phyloP scores from a whole-genome alignment of 176 grass and related monocot species.

The Luzula sylvatica region DNA sequence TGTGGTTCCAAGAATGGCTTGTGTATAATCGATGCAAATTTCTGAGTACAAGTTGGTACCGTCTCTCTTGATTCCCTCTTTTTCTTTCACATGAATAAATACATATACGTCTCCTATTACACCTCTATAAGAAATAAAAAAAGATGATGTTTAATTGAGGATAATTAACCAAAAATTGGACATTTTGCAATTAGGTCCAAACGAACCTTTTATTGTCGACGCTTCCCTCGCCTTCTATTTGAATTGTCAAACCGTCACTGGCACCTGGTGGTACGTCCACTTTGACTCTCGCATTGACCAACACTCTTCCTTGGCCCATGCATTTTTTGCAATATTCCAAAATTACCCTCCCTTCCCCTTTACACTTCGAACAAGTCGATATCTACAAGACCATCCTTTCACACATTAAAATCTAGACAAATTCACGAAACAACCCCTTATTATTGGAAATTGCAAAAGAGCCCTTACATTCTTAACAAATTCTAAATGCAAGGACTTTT shows the following conservation, averaged over 20 bases:
- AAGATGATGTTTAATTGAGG: too few relatives aligned
- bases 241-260: slow-evolving; percentile 56
- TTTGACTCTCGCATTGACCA: slow-evolving; percentile 32
- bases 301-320: slow-evolving; percentile 50
- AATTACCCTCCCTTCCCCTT: slow-evolving; percentile 57
- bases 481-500: background rate
- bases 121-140: slow-evolving; percentile 29
- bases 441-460: too few relatives aligned
- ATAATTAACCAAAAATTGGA: too few relatives aligned
- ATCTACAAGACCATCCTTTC: slow-evolving; percentile 33
- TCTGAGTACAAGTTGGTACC: slow-evolving; percentile 62
- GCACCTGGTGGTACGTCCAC: slow-evolving; percentile 80
- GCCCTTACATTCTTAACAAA: too few relatives aligned
- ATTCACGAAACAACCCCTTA: too few relatives aligned
- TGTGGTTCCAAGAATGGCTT: slow-evolving; percentile 81
- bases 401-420: too few relatives aligned
- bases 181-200: slow-evolving; percentile 1
- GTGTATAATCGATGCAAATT: slow-evolving; percentile 62
- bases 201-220: slow-evolving; percentile 65
- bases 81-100: slow-evolving; percentile 55
- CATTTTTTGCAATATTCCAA: slow-evolving; percentile 71
- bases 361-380: slow-evolving; percentile 82
- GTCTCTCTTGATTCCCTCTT: slow-evolving; percentile 60
- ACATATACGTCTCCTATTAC: slow-evolving; percentile 60
- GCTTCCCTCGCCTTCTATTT: slow-evolving; percentile 61